A percentile compares a stretch with the other conserved stretches of the same genome.
Conservation (phyloP, 2,329 filamentous ascomycete genomes). For the Penicillium sp. region DNA sequence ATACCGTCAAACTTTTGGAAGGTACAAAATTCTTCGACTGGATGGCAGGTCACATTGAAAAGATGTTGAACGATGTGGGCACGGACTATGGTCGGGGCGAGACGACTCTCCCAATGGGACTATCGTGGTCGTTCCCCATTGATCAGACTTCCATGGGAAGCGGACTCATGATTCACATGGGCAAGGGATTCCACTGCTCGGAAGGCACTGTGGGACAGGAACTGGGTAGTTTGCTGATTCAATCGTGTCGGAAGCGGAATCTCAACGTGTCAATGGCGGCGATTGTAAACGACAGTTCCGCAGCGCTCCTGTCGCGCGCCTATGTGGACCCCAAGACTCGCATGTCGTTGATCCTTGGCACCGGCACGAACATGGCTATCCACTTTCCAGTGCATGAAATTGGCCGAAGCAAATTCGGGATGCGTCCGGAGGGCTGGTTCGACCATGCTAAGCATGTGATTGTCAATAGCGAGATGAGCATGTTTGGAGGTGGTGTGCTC, state of each 20-base stretch:
- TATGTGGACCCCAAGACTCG: conserved; percentile 56
- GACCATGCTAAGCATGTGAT: conserved; percentile 55
- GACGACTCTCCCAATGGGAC: conserved; percentile 49
- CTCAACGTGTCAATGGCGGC: conserved; percentile 56
- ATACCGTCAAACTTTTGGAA: conserved; percentile 48
- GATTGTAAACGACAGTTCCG: conserved; percentile 59
- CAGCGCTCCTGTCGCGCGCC: conserved; percentile 56
- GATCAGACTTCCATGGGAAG: conserved; percentile 57
- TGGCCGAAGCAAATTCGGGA: conserved; percentile 51
- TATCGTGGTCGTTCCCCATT: conserved; percentile 63
- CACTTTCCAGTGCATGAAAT: conserved; percentile 54
- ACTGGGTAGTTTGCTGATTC: conserved; percentile 54
- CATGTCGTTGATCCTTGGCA: conserved; percentile 59
- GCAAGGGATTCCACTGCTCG: conserved; percentile 59
- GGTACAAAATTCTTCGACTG: conserved; percentile 59
- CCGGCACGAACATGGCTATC: conserved; percentile 59
- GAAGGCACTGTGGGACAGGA: conserved; percentile 55
- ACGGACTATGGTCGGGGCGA: conserved; percentile 36
- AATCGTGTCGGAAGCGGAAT: conserved; percentile 49
- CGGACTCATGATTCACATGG: conserved; percentile 56
- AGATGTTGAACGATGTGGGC: conserved; percentile 43
- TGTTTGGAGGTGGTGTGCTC: conserved; percentile 55
- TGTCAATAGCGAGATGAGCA: conserved; percentile 61
- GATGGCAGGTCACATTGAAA: conserved; percentile 57
- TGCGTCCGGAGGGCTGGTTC: conserved; percentile 50